A percentile compares a stretch with the other conserved stretches of the same genome.
These are phyloP conservation scores for Phytophthora syringae DNA, from an alignment of 352 stramenopile species.

Conservation along the genomic window DNA sequence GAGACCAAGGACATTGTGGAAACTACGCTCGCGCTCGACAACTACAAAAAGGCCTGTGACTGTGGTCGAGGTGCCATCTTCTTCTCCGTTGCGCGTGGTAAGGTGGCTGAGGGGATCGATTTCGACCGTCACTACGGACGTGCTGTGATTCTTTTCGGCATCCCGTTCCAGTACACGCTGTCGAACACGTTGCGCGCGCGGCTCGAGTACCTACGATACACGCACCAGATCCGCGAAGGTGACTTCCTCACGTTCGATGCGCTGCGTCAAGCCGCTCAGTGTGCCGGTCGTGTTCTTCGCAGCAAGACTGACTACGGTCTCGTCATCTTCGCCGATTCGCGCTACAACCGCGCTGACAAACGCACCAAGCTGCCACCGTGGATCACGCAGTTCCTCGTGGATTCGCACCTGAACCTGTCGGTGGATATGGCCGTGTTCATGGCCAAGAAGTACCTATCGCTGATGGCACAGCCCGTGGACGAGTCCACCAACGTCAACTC, in stretches of 20 bases:
- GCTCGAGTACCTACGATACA: constrained; percentile 97
- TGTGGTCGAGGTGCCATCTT: constrained; percentile 97
- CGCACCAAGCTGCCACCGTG: constrained; percentile 98
- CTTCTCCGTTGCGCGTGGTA: constrained; percentile 98
- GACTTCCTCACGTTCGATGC: constrained; percentile 99
- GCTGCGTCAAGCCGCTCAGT: constrained; percentile 97
- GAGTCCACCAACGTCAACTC: constrained; percentile 92
- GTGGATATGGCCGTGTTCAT: constrained; percentile 97
- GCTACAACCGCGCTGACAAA: constrained; percentile 99
- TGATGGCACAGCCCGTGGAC: constrained; percentile 97
- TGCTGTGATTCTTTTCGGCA: constrained; percentile 98
- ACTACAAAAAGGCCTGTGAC: constrained; percentile 98
- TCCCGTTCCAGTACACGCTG: constrained; percentile 99
- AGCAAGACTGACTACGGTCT: constrained; percentile 99
- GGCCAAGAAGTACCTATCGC: constrained; percentile 94
- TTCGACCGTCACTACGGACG: constrained; percentile 99
- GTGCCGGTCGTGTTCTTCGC: constrained; percentile 97
- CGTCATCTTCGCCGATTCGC: constrained; percentile 98
- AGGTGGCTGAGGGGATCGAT: constrained; percentile 99
- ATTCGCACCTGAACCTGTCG: constrained; percentile 96
- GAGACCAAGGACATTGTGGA: constrained; percentile 99
- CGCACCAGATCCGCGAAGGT: constrained; percentile 92
- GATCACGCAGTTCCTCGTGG: constrained; percentile 97
- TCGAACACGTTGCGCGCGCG: constrained; percentile 93
- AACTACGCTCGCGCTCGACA: constrained; percentile 98